A percentile compares a stretch with the other conserved stretches of the same genome.
These are phyloP conservation scores for Vaccinium myrtillus DNA, from an alignment of 148 eudicot genomes.

Conservation along the genomic window DNA sequence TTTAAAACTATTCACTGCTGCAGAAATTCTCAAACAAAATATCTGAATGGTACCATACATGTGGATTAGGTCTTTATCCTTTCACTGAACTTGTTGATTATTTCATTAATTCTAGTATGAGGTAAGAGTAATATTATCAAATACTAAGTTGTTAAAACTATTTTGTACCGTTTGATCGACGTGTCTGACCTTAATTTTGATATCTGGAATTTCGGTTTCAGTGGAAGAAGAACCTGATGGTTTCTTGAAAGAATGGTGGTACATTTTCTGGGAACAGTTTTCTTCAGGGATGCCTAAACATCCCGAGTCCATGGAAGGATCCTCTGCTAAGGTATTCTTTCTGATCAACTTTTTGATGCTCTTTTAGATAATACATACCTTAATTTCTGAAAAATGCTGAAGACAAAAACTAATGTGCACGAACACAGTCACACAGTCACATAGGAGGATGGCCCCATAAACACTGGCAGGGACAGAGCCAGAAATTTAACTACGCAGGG, in stretches of 20 bases:
- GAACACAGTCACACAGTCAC: background rate
- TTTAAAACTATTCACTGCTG: background rate
- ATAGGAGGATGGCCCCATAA: too few relatives aligned
- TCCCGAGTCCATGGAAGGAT: slow-evolving; percentile 9
- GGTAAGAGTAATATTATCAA: background rate
- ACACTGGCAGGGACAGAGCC: too few relatives aligned
- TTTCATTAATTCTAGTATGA: background rate
- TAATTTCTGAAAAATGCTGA: background rate
- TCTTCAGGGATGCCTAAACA: background rate
- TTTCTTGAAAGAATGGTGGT: slow-evolving; percentile 7
- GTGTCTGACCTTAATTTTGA: background rate
- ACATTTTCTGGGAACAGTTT: slow-evolving; percentile 18
- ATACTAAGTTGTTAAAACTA: background rate
- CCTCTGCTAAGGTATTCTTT: background rate
- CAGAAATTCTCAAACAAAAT: too few relatives aligned
- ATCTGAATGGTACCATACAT: background rate
- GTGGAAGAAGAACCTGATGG: background rate
- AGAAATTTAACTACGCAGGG: too few relatives aligned
- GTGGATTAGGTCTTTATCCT: background rate
- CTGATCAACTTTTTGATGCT: background rate
- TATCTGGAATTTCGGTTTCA: background rate
- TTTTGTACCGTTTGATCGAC: background rate
- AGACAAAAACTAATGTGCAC: background rate
- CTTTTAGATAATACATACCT: background rate
- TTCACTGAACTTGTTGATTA: too few relatives aligned